These are phyloP conservation scores for Carallia brachiata DNA, from an alignment of 345 rosid genomes.

Conservation along the genomic window DNA sequence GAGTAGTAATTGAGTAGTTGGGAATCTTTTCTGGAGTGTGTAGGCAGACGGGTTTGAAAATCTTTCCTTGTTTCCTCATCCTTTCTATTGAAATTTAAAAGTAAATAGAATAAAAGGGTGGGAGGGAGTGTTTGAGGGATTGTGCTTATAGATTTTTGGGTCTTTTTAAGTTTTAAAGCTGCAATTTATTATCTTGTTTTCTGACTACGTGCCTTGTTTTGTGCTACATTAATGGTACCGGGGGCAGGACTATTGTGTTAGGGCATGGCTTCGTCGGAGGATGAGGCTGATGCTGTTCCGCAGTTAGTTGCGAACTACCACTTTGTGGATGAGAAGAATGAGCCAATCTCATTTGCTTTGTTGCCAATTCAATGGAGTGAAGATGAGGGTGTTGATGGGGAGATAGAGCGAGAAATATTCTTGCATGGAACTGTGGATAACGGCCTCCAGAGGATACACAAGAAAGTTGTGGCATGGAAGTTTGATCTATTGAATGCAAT, in stretches of 20 bases:
- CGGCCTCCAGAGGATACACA: constrained; percentile 55
- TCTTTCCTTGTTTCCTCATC: too few relatives aligned
- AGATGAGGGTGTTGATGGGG: constrained; percentile 24
- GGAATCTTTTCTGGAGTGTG: too few relatives aligned
- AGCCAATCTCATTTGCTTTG: constrained; percentile 51
- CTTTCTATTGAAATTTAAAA: too few relatives aligned
- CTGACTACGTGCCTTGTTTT: too few relatives aligned
- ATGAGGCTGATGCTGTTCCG: constrained; percentile 55
- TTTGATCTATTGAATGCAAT: constrained; percentile 49
- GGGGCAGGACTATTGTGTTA: neutral
- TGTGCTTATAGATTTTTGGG: too few relatives aligned
- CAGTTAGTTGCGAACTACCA: constrained; percentile 53
- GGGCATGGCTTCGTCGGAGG: constrained; percentile 63
- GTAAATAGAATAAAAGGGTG: too few relatives aligned
- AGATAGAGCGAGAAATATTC: constrained; percentile 32
- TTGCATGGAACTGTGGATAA: constrained; percentile 58
- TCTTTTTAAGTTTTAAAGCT: too few relatives aligned
- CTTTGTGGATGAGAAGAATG: constrained; percentile 54
- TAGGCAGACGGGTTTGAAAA: too few relatives aligned
- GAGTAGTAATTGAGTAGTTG: too few relatives aligned
- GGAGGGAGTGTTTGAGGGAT: too few relatives aligned
- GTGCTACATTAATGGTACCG: too few relatives aligned
- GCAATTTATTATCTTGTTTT: too few relatives aligned
- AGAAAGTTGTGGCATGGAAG: constrained; percentile 70
- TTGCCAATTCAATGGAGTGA: constrained; percentile 63